These are phyloP conservation scores for Aaosphaeria arxii DNA, from an alignment of 2,329 filamentous ascomycete species.

Conservation along the genomic window DNA sequence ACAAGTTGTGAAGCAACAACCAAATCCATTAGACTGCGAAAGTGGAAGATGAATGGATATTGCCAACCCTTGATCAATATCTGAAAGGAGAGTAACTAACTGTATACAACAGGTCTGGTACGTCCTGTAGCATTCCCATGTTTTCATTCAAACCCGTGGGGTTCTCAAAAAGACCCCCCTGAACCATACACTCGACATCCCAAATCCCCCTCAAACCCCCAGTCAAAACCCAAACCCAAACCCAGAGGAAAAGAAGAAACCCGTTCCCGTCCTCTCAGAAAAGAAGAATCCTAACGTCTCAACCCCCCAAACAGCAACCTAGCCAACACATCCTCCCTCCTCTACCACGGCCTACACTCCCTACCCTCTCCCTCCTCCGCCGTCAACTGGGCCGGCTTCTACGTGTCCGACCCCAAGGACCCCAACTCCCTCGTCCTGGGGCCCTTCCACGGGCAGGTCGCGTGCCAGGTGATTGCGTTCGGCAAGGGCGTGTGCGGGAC, in stretches of 20 bases:
- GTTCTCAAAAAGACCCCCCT: too few relatives aligned
- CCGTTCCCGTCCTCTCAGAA: neutral
- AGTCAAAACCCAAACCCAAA: neutral
- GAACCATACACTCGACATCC: neutral
- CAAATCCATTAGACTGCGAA: too few relatives aligned
- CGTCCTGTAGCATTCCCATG: too few relatives aligned
- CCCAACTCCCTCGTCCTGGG: conserved; percentile 65
- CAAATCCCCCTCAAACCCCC: neutral
- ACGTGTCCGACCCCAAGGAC: conserved; percentile 56
- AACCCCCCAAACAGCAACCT: conserved; percentile 51
- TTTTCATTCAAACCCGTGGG: too few relatives aligned
- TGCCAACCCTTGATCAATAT: too few relatives aligned
- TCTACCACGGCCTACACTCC: conserved; percentile 79
- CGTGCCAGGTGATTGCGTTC: conserved; percentile 74
- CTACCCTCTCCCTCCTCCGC: conserved; percentile 62
- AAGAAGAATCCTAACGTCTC: neutral
- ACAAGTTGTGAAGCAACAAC: too few relatives aligned
- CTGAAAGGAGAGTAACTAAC: neutral
- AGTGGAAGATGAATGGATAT: too few relatives aligned
- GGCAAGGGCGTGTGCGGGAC: conserved; percentile 73
- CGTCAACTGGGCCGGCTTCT: conserved; percentile 83
- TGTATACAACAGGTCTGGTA: neutral
- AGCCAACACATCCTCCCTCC: conserved; percentile 69
- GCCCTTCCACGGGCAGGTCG: conserved; percentile 75
- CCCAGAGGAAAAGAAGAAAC: neutral